Base-by-base conservation (phyloP, 805 yeast genomes). In the Myxozyma sirexii region DNA sequence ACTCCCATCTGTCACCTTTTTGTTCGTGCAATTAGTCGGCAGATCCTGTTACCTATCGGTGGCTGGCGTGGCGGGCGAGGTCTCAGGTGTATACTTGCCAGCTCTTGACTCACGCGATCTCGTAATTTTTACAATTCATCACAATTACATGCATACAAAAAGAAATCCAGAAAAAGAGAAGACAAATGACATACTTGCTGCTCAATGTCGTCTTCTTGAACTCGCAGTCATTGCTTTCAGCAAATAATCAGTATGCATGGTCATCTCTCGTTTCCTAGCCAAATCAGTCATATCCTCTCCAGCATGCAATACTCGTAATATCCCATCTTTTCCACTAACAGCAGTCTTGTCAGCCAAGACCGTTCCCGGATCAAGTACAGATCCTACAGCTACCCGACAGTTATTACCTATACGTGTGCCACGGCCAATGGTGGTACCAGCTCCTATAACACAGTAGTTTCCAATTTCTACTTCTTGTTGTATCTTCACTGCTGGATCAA, bases 171-270 rank as follows among this genome's bases (percentile, higher is more conserved):
- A n/a, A n/a, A n/a, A n/a, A n/a, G n/a, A n/a, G n/a, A n/a, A n/a
- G n/a, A n/a, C n/a, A n/a, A n/a, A n/a, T n/a, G n/a, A n/a, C n/a
- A n/a, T n/a, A n/a, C n/a, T n/a, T n/a, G n/a, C n/a, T n/a, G n/a
- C 29, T 44, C 49, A 26, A 13, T 48, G 41, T 23, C 58, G 37
- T 17, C 52, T 31, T 23, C 46, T 54, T 24, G 33, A 12, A 21
- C 55, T 49, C 7, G 49, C 27, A 3, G 56, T 37, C 62, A 59
- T 44, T 13, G 43, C 29, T 41, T 51, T 35, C 45, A 54, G n/a
- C n/a, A 59, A 42, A 44, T 39, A 46, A 19, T 59, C 62, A 26
- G 49, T 37, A 33, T 59, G 62, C 56, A 59, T 48, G 29, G 38
- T 54, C 62, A 55, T 59, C 41, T 59, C 62, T 19, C 43, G 27